Evolutionary conservation across 768 basidiomycete species (phyloP).

Genomic region (Dentipellis sp.): DNA sequence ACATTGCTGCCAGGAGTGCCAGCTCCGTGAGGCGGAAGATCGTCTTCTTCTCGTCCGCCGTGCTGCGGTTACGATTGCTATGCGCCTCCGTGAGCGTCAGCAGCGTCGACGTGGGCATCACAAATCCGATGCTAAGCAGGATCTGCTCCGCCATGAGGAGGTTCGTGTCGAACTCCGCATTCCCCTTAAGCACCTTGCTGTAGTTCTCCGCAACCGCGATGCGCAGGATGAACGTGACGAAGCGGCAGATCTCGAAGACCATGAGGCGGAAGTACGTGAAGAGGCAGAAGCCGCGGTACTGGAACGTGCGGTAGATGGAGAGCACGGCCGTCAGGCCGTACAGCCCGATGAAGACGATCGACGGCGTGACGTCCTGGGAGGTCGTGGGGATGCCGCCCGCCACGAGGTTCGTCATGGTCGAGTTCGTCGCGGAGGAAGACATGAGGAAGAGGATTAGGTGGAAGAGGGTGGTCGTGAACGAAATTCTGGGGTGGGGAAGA

Average conservation of each 20-base stretch:
- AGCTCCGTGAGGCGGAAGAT: not conserved
- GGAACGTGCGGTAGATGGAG: not conserved
- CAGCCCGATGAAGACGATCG: not conserved
- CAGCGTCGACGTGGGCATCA: not conserved
- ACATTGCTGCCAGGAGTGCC: not conserved
- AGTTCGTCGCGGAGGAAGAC: not conserved
- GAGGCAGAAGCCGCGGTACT: not conserved
- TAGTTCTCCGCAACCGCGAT: not conserved
- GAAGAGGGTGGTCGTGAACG: no score
- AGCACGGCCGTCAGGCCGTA: not conserved
- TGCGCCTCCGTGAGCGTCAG: not conserved
- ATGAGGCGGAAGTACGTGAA: not conserved
- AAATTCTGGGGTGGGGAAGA: no score
- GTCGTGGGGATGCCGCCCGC: not conserved
- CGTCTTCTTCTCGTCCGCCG: not conserved
- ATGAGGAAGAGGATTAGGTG: not conserved
- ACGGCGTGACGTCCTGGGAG: not conserved
- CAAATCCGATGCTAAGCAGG: not conserved
- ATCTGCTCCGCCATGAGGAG: not conserved
- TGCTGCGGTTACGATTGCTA: not conserved
- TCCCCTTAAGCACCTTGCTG: not conserved
- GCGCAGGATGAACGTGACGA: not conserved
- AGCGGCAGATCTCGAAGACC: not conserved
- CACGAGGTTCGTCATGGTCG: not conserved
- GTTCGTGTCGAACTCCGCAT: not conserved